Evolutionary conservation across 345 rosid genomes (phyloP), one percentile per base, ranked within the genome.

Genomic region (Eutrema japonicum): DNA sequence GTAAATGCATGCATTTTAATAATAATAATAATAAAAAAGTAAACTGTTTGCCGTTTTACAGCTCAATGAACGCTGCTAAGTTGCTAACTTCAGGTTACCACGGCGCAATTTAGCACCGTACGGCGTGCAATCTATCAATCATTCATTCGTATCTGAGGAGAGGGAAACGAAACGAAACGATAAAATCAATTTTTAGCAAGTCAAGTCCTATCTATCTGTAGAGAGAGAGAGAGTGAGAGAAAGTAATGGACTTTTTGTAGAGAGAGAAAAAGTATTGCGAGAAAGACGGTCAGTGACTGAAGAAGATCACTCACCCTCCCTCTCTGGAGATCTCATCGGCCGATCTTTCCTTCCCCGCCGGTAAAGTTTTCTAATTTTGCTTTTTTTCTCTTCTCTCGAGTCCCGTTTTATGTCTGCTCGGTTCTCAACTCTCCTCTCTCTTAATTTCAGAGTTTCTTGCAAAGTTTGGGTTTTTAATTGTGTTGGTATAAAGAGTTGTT

Each of bases 151-250:
- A 62, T 75, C 58, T 46, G 12, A 53, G 18, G 26, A 76, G 79
- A 68, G 75, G 74, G 75, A 74, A 68, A 68, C 69, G 64, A 74
- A 68, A 68, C 69, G 64, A 75, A 75, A 53, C 70, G 51, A 69
- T 52, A 38, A 38, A 64, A 62, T 30, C 64, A 30, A 51, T 22
- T 51, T 43, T 16, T 8, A 42, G 29, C 48, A 70, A 70, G 18
- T 61, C 68, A 61, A 71, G 26, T 62, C 52, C 62, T 62, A 50
- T 71, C 62, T 62, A 50, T 71, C 75, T 71, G 27, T 61, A 49
- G 26, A 22, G 2, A 22, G 22, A 33, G 7, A 33, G 14, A 40
- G 43, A 65, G 49, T 43, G 14, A 63, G 56, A 45, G 5, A 63
- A 32, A 53, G 4, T 1, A 64, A 18, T 64, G 63, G 43, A 53